phyloP scores from a whole-genome alignment of 2,329 filamentous ascomycete genomes.

The Bipolaris zeicola region DNA sequence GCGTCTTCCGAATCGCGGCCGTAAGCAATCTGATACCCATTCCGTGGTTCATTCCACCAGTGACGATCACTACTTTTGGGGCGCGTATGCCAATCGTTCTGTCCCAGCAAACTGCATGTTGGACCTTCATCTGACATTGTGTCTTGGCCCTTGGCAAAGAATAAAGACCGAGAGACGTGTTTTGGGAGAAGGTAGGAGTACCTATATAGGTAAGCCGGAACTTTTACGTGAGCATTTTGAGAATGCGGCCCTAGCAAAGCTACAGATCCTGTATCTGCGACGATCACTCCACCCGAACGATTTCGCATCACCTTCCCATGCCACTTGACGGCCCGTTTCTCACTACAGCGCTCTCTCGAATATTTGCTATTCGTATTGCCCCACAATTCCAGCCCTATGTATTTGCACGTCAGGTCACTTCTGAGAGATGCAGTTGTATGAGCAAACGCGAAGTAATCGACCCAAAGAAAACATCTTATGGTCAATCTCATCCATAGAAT shows the following conservation, averaged over 20 bases:
- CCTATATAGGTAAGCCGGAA: background rate
- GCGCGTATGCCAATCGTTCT: too few species aligned
- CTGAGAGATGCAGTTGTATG: background rate
- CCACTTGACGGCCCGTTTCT: background rate
- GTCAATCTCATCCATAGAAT: background rate
- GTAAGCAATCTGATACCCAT: background rate
- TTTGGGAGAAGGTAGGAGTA: background rate
- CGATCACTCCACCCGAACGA: background rate
- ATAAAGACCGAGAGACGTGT: background rate
- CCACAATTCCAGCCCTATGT: background rate
- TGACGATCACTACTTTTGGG: background rate
- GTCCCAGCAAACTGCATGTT: background rate
- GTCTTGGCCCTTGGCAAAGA: background rate
- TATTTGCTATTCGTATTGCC: background rate
- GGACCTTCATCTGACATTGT: background rate
- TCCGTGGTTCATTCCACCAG: background rate
- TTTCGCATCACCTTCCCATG: background rate
- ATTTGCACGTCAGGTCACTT: background rate
- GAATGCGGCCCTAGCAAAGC: background rate
- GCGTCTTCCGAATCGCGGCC: background rate
- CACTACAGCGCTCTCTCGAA: background rate
- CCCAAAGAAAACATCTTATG: background rate
- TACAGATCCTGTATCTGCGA: background rate
- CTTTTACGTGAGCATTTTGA: background rate
- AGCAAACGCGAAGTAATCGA: background rate